Evolutionary conservation across 2,329 filamentous ascomycete genomes (phyloP), one percentile per base, ranked within the genome.

Genomic region (Blastomyces silverae): DNA sequence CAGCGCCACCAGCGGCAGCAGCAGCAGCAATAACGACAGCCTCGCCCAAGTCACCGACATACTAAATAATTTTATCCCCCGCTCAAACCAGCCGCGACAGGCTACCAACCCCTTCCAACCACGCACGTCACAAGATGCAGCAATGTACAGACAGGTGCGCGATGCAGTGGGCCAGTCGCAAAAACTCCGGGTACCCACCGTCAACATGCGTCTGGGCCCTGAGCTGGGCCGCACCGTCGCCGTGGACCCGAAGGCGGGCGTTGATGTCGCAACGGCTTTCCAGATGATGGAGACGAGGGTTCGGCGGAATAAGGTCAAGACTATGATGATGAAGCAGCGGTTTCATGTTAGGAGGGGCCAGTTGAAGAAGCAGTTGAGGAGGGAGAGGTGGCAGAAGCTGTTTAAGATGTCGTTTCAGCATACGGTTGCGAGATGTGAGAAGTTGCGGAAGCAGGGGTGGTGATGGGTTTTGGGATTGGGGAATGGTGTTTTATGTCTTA

Each of bases 361-460:
- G 74, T 64, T 71, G 70, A 73, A 68, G 61, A 81, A 81, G 76
- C 69, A 77, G 64, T 48, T 75, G 67, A 72, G 72, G 64, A 74
- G 72, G 64, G 60, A 69, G 64, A 70, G 79, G 65, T 81, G 79
- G 79, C 75, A 77, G 70, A 76, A 72, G 65, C 65, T 79, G 70
- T 81, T 81, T 66, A 77, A 75, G 68, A 76, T 74, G 61, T 79
- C 78, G 15, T 81, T 80, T 68, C 66, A 75, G 64, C 69, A 73
- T 55, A 79, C 79, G 64, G 76, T 79, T 66, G 68, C 64, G 53
- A 75, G 75, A 70, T 78, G 80, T 64, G 70, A 78, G 69, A 73
- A 73, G 63, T 79, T 81, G 78, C 76, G 76, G 68, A 72, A 72
- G 25, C 79, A 81, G 72, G 79, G 79, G 15, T 81, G 79, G 79